These are phyloP conservation scores for Mortierella sp. DNA, from an alignment of 371 early-diverging fungal species.

Conservation along the genomic window DNA sequence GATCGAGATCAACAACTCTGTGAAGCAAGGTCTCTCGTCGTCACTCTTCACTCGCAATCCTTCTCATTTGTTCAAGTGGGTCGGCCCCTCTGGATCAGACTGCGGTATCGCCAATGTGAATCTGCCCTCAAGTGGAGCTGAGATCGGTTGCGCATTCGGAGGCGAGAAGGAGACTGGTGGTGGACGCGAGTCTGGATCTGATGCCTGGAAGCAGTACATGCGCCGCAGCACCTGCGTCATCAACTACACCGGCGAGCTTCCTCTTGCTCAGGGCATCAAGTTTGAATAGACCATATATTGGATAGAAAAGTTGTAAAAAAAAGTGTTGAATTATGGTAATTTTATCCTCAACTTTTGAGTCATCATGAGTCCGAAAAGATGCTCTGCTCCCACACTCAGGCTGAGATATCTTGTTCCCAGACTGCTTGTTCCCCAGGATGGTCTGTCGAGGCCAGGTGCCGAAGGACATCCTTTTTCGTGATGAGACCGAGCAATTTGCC, in stretches of 20 bases:
- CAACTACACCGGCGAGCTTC: slow-evolving; percentile 91
- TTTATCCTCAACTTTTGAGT: no score
- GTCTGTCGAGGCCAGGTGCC: slow-evolving; percentile 58
- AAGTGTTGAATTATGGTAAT: no score
- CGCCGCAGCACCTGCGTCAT: slow-evolving; percentile 65
- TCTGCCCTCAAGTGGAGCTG: slow-evolving; percentile 97
- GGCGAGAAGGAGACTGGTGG: slow-evolving; percentile 98
- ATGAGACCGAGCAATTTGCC: slow-evolving; percentile 69
- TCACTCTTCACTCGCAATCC: slow-evolving; percentile 89
- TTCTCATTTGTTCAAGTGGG: slow-evolving; percentile 93
- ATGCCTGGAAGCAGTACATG: slow-evolving; percentile 93
- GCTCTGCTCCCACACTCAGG: no score
- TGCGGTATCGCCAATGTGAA: slow-evolving; percentile 98
- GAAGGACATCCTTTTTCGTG: slow-evolving; percentile 77
- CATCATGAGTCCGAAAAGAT: no score
- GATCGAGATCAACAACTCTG: slow-evolving; percentile 88
- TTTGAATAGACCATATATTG: slow-evolving; percentile 72
- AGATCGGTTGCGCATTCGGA: slow-evolving; percentile 98
- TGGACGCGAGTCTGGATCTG: slow-evolving; percentile 94
- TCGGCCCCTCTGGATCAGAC: slow-evolving; percentile 92
- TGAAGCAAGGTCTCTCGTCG: slow-evolving; percentile 91
- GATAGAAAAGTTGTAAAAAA: not conserved
- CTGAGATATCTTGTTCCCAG: not conserved
- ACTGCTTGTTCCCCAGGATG: slow-evolving; percentile 51
- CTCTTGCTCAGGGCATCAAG: slow-evolving; percentile 98